phyloP scores from a whole-genome alignment of 306 rosid genomes.

The Abrus precatorius region DNA sequence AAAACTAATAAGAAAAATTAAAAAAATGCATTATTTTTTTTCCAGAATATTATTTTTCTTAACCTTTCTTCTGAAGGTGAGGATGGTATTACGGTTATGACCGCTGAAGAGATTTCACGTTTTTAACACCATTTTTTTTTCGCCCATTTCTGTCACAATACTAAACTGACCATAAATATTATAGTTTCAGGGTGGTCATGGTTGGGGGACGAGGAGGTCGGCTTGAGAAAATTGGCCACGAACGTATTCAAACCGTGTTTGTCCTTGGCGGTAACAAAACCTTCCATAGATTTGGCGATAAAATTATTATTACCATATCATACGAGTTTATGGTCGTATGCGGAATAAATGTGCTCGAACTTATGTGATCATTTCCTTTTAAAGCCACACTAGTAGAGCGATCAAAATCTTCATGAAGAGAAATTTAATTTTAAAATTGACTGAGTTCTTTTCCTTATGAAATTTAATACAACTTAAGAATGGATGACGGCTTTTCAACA shows the following conservation, averaged over 20 bases:
- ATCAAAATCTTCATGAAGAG: conserved; percentile 35
- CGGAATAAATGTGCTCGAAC: conserved; percentile 8
- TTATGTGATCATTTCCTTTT: conserved; percentile 4
- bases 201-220: neutral
- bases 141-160: neutral
- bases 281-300: neutral
- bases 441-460: conserved; percentile 46
- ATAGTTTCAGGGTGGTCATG: no score
- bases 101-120: neutral
- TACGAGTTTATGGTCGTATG: neutral
- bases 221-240: neutral
- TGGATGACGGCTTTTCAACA: conserved; percentile 44
- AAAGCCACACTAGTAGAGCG: conserved; percentile 34
- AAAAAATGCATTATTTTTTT: no score
- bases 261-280: neutral
- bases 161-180: neutral
- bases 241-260: neutral
- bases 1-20: no score
- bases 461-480: conserved; percentile 63
- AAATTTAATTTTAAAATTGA: conserved; percentile 49
- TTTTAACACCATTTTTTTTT: neutral
- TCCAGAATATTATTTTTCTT: no score
- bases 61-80: no score
- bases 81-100: no score
- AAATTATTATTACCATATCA: conserved; percentile 43